Conservation (phyloP, 768 basidiomycete species). For the Coprinellus aureogranulatus region DNA sequence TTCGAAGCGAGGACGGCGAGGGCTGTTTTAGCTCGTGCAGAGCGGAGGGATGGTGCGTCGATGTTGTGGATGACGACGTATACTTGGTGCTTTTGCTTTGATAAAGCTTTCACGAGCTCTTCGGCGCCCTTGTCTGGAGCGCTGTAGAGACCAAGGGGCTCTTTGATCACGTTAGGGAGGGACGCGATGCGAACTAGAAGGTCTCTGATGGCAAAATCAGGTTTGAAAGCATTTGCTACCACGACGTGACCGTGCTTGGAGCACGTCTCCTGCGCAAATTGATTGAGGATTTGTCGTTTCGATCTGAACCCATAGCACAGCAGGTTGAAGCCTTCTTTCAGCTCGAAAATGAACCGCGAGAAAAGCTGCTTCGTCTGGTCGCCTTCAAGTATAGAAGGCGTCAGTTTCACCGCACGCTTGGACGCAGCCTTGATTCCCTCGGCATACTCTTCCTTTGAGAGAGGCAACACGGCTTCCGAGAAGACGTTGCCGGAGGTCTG, state of each 20-base stretch:
- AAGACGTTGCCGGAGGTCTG: conserved; percentile 81
- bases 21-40: conserved; percentile 57
- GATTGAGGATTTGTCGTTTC: conserved; percentile 73
- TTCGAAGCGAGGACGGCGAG: conserved; percentile 72
- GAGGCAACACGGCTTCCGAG: conserved; percentile 68
- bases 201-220: conserved; percentile 65
- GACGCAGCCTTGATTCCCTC: conserved; percentile 35
- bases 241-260: conserved; percentile 67
- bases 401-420: conserved; percentile 28
- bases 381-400: conserved; percentile 32
- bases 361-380: conserved; percentile 41
- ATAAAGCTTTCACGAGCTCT: conserved; percentile 66
- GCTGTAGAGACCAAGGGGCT: conserved; percentile 28
- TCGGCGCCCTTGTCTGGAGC: conserved; percentile 61
- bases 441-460: conserved; percentile 63
- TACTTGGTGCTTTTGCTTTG: conserved; percentile 43
- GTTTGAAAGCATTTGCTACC: conserved; percentile 76
- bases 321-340: conserved; percentile 83
- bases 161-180: conserved; percentile 40
- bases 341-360: conserved; percentile 64
- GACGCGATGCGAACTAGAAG: conserved; percentile 60
- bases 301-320: conserved; percentile 89
- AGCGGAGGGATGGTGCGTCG: conserved; percentile 71
- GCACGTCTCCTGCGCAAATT: conserved; percentile 62
- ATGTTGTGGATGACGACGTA: conserved; percentile 89